Base-by-base conservation (phyloP, 257 asterid genomes). In the Nicotiana sylvestris region DNA sequence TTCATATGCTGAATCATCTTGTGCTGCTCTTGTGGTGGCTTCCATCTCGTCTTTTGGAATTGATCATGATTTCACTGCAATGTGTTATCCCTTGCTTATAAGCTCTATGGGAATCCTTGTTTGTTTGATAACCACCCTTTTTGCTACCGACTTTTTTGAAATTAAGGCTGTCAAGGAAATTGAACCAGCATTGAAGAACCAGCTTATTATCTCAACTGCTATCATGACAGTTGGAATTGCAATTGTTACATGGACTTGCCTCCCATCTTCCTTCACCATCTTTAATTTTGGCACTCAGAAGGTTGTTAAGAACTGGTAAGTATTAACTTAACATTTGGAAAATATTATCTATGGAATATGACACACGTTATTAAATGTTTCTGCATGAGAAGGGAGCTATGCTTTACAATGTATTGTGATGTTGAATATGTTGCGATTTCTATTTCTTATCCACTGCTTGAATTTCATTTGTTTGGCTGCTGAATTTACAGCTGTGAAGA, bases 1-100 rank as follows among this genome's bases (percentile, higher is more conserved):
- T 25, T 88, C 91, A 61, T 88, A 86, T 85, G 90, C 91, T 64
- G 91, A 88, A 69, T 85, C 91, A 66, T 88, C 91, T 5, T 88
- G 91, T 66, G 91, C 91, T 61, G 91, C 91, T 56, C 88, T 88
- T 62, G 90, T 88, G 57, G 91, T 88, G 76, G 91, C 91, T 66
- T 88, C 91, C 65, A 88, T 88, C 82, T 88, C 91, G 7, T 88
- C 91, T 15, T 88, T 88, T 77, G 91, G 91, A 37, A 83, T 81
- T 27, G 69, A 78, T 15, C 85, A 83, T 13, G 82, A 83, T 35
- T 76, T 83, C 57, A 83, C 85, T 51, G 64, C 85, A 55, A 83
- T 83, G 82, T 76, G 78, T 49, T 83, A 76, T 43, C 85, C 85
- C 18, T 35, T 83, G 60, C 85, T 83, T 12, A 83, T 83, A 51